A percentile compares a stretch with the other conserved stretches of the same genome.
These are phyloP conservation scores for Medicago arabica DNA, from an alignment of 306 rosid genomes.

Conservation along the genomic window DNA sequence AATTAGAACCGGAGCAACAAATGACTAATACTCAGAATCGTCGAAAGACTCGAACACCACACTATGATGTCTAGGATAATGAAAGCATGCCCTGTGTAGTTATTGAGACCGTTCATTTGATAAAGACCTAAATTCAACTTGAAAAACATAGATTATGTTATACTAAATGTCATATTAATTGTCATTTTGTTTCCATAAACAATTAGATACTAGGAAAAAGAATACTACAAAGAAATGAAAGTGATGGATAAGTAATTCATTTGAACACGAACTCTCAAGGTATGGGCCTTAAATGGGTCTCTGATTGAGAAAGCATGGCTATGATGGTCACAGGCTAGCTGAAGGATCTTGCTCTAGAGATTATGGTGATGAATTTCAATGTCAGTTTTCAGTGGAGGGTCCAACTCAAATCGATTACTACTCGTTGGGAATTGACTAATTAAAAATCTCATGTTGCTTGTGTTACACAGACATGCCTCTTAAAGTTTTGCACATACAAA, in stretches of 20 bases:
- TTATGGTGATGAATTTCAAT: slow-evolving; percentile 47
- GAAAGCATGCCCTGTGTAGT: neutral
- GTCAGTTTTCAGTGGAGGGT: slow-evolving; percentile 60
- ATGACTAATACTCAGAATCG: too few relatives aligned
- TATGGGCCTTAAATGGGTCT: slow-evolving; percentile 53
- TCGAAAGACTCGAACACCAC: neutral
- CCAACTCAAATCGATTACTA: slow-evolving; percentile 54
- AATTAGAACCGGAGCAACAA: too few relatives aligned
- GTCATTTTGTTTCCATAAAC: slow-evolving; percentile 1
- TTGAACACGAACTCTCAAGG: slow-evolving; percentile 56
- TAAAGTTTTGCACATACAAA: slow-evolving; percentile 43
- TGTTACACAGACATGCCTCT: slow-evolving; percentile 54
- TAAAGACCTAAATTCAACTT: slow-evolving; percentile 3
- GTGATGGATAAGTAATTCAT: slow-evolving; percentile 43
- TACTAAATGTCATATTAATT: slow-evolving; percentile 21
- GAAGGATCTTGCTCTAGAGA: slow-evolving; percentile 46
- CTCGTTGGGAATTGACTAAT: slow-evolving; percentile 59
- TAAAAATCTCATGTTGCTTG: slow-evolving; percentile 57
- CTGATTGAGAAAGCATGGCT: slow-evolving; percentile 49
- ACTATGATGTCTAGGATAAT: neutral
- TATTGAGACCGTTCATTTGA: neutral
- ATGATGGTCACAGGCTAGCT: slow-evolving; percentile 56
- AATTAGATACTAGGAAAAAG: slow-evolving; percentile 32
- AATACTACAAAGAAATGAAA: slow-evolving; percentile 36
- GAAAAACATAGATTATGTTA: slow-evolving; percentile 10